Percentiles rank a stretch among this genome's conserved stretches.
phyloP scores from a whole-genome alignment of 164 flowering plant species.

The Vitis amurensis region DNA sequence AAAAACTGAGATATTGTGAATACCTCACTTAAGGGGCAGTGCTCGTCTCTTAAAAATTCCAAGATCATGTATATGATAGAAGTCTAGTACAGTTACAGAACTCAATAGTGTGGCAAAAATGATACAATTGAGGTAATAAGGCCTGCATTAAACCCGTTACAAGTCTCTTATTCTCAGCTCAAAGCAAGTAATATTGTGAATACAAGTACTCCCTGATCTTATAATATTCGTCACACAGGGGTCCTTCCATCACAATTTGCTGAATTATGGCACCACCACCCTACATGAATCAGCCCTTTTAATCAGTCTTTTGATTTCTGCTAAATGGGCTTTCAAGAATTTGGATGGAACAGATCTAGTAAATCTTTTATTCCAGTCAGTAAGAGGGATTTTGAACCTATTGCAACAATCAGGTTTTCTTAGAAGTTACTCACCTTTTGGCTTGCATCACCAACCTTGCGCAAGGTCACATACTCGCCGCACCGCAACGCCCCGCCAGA shows the following conservation, averaged over 20 bases:
- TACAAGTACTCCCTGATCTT: slow-evolving; percentile 81
- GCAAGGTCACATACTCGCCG: slow-evolving; percentile 82
- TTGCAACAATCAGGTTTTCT: too few species aligned
- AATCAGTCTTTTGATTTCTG: too few species aligned
- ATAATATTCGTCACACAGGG: slow-evolving; percentile 86
- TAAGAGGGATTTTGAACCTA: background rate
- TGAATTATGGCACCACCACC: slow-evolving; percentile 74
- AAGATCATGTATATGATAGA: too few species aligned
- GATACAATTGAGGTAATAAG: too few species aligned
- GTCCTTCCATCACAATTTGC: slow-evolving; percentile 87
- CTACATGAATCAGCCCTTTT: slow-evolving; percentile 25
- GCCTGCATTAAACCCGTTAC: background rate
- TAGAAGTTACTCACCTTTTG: slow-evolving; percentile 65
- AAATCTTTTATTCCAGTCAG: too few species aligned
- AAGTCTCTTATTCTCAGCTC: slow-evolving; percentile 3
- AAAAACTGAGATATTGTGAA: too few species aligned
- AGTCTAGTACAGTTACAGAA: too few species aligned
- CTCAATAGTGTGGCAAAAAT: too few species aligned
- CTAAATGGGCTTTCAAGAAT: too few species aligned
- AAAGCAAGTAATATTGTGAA: slow-evolving; percentile 86
- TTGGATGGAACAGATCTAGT: too few species aligned
- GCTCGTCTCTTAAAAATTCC: too few species aligned
- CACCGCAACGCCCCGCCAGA: slow-evolving; percentile 87
- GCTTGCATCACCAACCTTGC: slow-evolving; percentile 76
- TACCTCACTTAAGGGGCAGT: too few species aligned